Evolutionary conservation across 1,284 basidiomycete genomes (phyloP), one percentile per base, ranked within the genome.

Genomic region (Ganoderma sinense): DNA sequence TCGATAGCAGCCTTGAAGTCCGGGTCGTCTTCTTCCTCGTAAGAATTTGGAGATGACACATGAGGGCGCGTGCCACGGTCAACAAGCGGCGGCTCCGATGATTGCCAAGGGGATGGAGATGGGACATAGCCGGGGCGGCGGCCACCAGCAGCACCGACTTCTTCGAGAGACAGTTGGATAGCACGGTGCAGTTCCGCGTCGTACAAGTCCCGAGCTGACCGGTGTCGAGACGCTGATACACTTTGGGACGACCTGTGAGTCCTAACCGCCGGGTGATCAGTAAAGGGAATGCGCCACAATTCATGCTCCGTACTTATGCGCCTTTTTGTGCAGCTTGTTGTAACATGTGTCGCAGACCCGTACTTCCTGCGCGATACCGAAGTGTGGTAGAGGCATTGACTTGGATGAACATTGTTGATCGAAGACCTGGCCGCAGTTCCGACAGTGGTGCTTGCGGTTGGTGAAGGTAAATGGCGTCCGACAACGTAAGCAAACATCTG

Each of bases 371-470:
- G 91, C 87, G 76, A 99, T 97, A 14, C 98, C 98, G 78, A 96
- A 98, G 80, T 97, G 95, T 1, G 98, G 97, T 16, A 99, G 85
- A 0, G 96, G 83, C 82, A 96, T 89, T 2, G 87, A 86, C 81
- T 96, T 95, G 51, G 93, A 92, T 0, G 96, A 97, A 81, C 98
- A 99, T 66, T 91, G 88, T 71, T 97, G 96, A 82, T 98, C 97
- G 78, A 98, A 99, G 23, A 99, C 96, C 77, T 94, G 92, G 11
- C 98, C 98, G 81, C 98, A 99, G 81, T 99, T 99, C 10, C 98
- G 90, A 80, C 98, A 99, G 80, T 99, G 98, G 79, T 99, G 98
- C 80, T 99, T 99, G 69, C 98, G 91, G 79, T 98, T 99, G 53
- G 97, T 98, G 77, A 98, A 97, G 0, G 93, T 92, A 83, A 99